These are phyloP conservation scores for Lophium mytilinum DNA, from an alignment of 495 filamentous ascomycete genomes.

Conservation along the genomic window DNA sequence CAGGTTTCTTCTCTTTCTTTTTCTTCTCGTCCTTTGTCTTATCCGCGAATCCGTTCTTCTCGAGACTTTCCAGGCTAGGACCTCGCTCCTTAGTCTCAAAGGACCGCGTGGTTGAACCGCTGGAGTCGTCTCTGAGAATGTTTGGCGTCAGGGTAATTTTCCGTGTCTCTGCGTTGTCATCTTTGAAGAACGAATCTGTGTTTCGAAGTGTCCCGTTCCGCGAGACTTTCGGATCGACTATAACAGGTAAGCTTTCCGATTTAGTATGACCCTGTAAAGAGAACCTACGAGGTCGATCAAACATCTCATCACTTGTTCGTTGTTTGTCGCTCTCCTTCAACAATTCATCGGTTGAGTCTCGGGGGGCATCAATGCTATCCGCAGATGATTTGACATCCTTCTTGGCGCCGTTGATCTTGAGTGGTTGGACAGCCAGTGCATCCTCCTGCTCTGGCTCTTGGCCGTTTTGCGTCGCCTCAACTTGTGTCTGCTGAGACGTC, in stretches of 20 bases:
- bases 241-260: not conserved
- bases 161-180: slow-evolving; percentile 87
- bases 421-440: slow-evolving; percentile 21
- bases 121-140: slow-evolving; percentile 76
- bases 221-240: slow-evolving; percentile 38
- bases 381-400: slow-evolving; percentile 10
- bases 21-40: slow-evolving; percentile 71
- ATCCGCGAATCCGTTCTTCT: slow-evolving; percentile 47
- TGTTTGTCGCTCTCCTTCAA: slow-evolving; percentile 3
- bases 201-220: slow-evolving; percentile 79
- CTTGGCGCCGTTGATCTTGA: slow-evolving; percentile 24
- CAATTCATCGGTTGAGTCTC: slow-evolving; percentile 15
- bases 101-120: slow-evolving; percentile 46
- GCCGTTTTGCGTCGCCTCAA: slow-evolving; percentile 19
- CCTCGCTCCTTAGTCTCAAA: slow-evolving; percentile 58
- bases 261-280: not conserved
- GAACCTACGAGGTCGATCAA: slow-evolving; percentile 41
- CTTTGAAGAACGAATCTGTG: slow-evolving; percentile 94
- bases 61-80: slow-evolving; percentile 46
- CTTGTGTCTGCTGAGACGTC: slow-evolving; percentile 35
- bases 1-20: slow-evolving; percentile 83
- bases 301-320: slow-evolving; percentile 57
- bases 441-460: slow-evolving; percentile 24
- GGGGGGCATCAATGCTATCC: slow-evolving; percentile 1
- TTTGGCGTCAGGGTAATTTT: slow-evolving; percentile 97